Evolutionary conservation across 2,329 filamentous ascomycete species (phyloP), one percentile per base, ranked within the genome.

Genomic region (Mycogone perniciosa): DNA sequence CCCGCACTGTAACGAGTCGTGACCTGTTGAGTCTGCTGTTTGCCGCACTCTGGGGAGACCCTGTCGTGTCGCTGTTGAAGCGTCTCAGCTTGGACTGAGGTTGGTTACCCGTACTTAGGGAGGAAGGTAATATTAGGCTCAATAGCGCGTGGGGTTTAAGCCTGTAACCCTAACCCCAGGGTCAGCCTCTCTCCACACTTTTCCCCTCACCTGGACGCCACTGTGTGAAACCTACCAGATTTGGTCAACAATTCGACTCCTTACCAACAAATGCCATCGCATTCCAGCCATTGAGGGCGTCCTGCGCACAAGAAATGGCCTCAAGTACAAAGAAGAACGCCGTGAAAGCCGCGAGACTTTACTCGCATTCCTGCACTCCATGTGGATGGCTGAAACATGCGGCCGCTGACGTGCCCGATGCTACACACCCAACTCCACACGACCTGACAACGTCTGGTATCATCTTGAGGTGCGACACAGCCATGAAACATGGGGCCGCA

Each of bases 401-500:
- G 31, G 42, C 42, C 40, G 46, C 51, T 53, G 41, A 20, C 20
- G 20, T 20, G 20, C 20, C 20, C 20, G 20, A 20, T 20, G 20
- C 20, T 20, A 20, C 20, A 20, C 20, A 20, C 20, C 20, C 31
- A 43, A 50, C 51, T 41, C 51, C 46, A 33, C 46, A 20, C 6
- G 7, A 31, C n/a, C 30, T 40, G 31, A 33, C 11, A 43, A 41
- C 27, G 39, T 27, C 45, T 37, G 45, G 50, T 45, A 48, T 47
- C 45, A 35, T 40, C 45, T 13, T 31, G 9, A 38, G 30, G 35
- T 54, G n/a, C 49, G 49, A 54, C 50, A 51, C 52, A 41, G 31
- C 27, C 9, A 52, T 54, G 52, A 52, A 54, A 54, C 50, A 46
- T 49, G 52, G 45, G 38, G 41, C 48, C 35, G 51, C 48, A 44